phyloP scores from a whole-genome alignment of 1,284 basidiomycete genomes.

The Ceratobasidium papillatum region DNA sequence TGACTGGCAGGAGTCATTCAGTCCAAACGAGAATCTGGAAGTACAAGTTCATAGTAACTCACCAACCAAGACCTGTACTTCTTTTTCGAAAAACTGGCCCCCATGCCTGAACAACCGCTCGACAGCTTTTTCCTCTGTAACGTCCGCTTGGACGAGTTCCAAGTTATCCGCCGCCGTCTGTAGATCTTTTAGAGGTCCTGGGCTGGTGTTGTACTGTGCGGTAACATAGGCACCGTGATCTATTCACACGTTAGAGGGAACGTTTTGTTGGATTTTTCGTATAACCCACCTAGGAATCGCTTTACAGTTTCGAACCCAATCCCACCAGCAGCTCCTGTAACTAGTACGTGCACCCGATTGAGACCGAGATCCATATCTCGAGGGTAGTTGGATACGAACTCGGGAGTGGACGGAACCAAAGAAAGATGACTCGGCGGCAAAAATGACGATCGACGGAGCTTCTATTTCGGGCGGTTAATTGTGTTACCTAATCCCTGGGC shows the following conservation, averaged over 20 bases:
- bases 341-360: slow-evolving; percentile 54
- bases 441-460: no score
- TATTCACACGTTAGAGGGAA: slow-evolving; percentile 50
- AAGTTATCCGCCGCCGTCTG: slow-evolving; percentile 54
- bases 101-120: slow-evolving; percentile 52
- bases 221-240: slow-evolving; percentile 75
- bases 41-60: neutral
- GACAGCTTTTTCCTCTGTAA: slow-evolving; percentile 65
- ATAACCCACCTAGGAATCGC: slow-evolving; percentile 60
- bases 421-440: no score
- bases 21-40: slow-evolving; percentile 50
- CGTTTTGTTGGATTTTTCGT: neutral
- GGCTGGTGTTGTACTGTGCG: slow-evolving; percentile 73
- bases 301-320: slow-evolving; percentile 68
- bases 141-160: slow-evolving; percentile 63
- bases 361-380: slow-evolving; percentile 54
- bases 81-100: slow-evolving; percentile 5
- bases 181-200: slow-evolving; percentile 58
- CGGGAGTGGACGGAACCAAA: no score
- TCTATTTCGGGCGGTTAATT: no score
- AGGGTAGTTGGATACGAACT: neutral
- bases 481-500: no score
- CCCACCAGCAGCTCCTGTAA: slow-evolving; percentile 71
- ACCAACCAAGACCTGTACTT: slow-evolving; percentile 44
- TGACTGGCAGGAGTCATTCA: slow-evolving; percentile 60